Evolutionary conservation across 257 asterid species (phyloP).

Genomic region (Rauvolfia tetraphylla): DNA sequence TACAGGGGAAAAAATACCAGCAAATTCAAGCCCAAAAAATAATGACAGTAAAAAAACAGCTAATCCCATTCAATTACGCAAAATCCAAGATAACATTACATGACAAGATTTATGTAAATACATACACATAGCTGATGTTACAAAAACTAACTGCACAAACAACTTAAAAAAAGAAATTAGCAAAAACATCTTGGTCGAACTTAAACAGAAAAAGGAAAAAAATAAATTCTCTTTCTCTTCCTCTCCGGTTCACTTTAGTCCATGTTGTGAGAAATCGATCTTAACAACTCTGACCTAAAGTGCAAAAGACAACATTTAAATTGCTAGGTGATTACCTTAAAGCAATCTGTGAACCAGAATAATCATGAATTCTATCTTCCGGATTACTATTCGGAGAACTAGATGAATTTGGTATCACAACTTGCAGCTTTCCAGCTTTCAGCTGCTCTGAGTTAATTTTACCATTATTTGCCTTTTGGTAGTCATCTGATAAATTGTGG

Average conservation of each 20-base stretch:
- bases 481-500: conserved; percentile 37
- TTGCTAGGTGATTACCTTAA: conserved; percentile 45
- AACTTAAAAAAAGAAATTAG: background rate
- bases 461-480: conserved; percentile 29
- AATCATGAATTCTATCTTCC: conserved; percentile 31
- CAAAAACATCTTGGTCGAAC: background rate
- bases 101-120: no score
- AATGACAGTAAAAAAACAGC: no score
- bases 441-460: conserved; percentile 26
- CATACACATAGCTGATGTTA: no score
- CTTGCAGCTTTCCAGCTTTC: conserved; percentile 36
- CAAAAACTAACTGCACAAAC: no score
- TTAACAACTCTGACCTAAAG: background rate
- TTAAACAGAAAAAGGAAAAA: background rate
- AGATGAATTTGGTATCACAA: conserved; percentile 31
- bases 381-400: conserved; percentile 42
- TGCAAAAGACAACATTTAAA: background rate
- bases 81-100: no score
- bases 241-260: background rate
- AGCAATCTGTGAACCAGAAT: conserved; percentile 32
- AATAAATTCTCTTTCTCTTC: no score
- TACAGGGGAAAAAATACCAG: no score
- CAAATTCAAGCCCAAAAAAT: no score
- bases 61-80: no score
- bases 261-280: background rate